These are phyloP conservation scores for Phaffomyces antillensis DNA, from an alignment of 805 yeast genomes.

Conservation along the genomic window DNA sequence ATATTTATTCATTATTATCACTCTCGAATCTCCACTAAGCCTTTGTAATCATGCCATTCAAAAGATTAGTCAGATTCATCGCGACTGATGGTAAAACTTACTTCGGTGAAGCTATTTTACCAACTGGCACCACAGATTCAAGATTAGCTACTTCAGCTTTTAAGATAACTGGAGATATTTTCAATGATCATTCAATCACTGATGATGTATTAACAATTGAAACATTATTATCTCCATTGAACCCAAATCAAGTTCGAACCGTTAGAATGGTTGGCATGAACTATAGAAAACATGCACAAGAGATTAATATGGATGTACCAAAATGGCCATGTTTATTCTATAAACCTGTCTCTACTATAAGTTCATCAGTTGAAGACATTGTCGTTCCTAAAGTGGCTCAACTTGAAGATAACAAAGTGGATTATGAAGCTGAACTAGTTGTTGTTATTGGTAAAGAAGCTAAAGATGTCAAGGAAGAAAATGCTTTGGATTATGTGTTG, in stretches of 20 bases:
- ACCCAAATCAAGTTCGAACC: slow-evolving; percentile 28
- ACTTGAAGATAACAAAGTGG: slow-evolving; percentile 26
- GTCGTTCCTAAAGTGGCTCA: slow-evolving; percentile 34
- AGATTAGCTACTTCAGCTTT: slow-evolving; percentile 34
- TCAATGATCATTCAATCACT: slow-evolving; percentile 30
- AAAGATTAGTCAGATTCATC: slow-evolving; percentile 35
- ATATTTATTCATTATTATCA: no score
- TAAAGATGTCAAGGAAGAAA: slow-evolving; percentile 31
- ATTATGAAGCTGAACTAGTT: slow-evolving; percentile 48
- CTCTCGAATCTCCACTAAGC: no score
- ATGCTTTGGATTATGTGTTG: slow-evolving; percentile 38
- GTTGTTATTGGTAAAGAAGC: slow-evolving; percentile 44
- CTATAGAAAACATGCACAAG: slow-evolving; percentile 36
- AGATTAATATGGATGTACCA: slow-evolving; percentile 35
- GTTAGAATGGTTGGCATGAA: slow-evolving; percentile 45
- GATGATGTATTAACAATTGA: slow-evolving; percentile 26
- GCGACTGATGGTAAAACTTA: slow-evolving; percentile 36
- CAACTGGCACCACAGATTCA: slow-evolving; percentile 29
- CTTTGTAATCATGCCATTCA: slow-evolving; percentile 1
- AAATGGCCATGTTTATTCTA: slow-evolving; percentile 40
- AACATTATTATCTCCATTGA: slow-evolving; percentile 34
- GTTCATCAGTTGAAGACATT: slow-evolving; percentile 37
- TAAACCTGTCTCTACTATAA: slow-evolving; percentile 40
- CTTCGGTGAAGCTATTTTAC: slow-evolving; percentile 43
- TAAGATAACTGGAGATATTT: slow-evolving; percentile 39